Conservation (phyloP, 2,329 filamentous ascomycete species). For the Sporothrix protearum region DNA sequence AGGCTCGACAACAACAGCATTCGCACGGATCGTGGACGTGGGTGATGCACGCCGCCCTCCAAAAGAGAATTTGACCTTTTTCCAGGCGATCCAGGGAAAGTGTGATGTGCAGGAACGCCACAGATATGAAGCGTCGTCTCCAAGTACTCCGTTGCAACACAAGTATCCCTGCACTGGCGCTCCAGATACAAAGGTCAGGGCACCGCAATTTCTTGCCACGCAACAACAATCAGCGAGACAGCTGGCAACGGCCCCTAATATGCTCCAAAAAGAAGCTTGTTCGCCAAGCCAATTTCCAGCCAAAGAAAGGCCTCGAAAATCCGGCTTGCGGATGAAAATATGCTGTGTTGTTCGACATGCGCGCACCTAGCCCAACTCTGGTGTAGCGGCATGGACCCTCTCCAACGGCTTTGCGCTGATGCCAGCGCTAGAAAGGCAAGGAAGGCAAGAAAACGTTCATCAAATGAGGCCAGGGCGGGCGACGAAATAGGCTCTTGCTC, state of each 20-base stretch:
- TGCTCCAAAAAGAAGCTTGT: neutral
- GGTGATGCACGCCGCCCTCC: neutral
- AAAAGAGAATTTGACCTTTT: conserved; percentile 9
- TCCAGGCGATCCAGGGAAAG: conserved; percentile 2
- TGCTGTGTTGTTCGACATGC: conserved; percentile 2
- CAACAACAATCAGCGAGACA: neutral
- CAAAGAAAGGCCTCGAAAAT: neutral
- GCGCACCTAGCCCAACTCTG: neutral
- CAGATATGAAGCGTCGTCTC: neutral
- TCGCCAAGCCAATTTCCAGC: conserved; percentile 10
- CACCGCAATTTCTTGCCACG: neutral
- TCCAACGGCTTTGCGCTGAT: conserved; percentile 12
- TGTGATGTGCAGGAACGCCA: conserved; percentile 16
- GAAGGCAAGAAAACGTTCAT: neutral
- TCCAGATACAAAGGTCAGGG: neutral
- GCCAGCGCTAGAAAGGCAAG: neutral
- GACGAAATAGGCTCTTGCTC: neutral
- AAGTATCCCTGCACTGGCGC: too few relatives aligned
- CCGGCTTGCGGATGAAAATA: conserved; percentile 8
- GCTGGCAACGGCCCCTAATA: neutral
- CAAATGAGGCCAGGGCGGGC: neutral
- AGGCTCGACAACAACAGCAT: neutral
- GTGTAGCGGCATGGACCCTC: conserved; percentile 9
- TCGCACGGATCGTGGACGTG: neutral
- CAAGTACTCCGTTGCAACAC: neutral